Evolutionary conservation across 169 alveolate species (phyloP).

Genomic region (Perkinsus chesapeaki): DNA sequence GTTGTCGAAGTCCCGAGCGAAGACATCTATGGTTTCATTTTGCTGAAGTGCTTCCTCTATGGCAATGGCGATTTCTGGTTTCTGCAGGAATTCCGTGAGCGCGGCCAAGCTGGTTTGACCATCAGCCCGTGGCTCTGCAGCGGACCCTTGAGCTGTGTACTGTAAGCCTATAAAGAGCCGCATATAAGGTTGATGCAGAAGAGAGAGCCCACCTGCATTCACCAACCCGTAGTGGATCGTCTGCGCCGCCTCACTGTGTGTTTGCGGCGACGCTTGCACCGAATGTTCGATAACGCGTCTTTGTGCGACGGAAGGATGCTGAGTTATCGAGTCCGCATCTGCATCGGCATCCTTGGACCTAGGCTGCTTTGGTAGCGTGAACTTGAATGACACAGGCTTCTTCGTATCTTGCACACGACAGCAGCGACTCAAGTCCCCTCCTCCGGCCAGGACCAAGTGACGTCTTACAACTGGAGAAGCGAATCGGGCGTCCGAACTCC

Average conservation of each 20-base stretch:
- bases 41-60: not conserved
- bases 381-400: not conserved
- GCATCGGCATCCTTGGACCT: not conserved
- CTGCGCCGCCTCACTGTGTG: not conserved
- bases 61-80: not conserved
- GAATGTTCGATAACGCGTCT: not conserved
- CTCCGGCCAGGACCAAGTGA: too few species aligned
- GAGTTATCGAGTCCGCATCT: not conserved
- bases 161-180: not conserved
- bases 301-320: not conserved
- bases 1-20: not conserved
- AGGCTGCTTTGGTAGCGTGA: not conserved
- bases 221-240: not conserved
- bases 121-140: not conserved
- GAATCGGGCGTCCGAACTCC: not conserved
- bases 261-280: not conserved
- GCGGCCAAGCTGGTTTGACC: not conserved
- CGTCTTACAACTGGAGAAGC: not conserved
- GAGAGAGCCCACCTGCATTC: not conserved
- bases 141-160: not conserved
- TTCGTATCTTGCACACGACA: not conserved
- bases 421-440: too few species aligned
- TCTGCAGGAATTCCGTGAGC: not conserved
- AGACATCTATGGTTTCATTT: not conserved
- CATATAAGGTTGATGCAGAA: not conserved